These are phyloP conservation scores for Phallus indusiatus DNA, from an alignment of 768 basidiomycete genomes.

Conservation along the genomic window DNA sequence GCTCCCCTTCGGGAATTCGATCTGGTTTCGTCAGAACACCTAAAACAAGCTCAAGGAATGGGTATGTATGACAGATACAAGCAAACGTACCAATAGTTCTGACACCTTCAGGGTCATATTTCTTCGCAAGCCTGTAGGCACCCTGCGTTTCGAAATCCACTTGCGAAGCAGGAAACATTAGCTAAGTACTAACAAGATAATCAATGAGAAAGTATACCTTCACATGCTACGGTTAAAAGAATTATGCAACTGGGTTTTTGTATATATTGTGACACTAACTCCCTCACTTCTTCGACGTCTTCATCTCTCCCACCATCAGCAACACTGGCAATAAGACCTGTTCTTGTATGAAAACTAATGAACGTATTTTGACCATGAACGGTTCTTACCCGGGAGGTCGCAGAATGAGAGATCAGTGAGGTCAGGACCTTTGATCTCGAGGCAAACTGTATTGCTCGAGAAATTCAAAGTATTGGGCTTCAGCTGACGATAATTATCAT, in stretches of 20 bases:
- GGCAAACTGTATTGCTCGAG: slow-evolving; percentile 46
- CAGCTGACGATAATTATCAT: not conserved
- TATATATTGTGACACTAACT: slow-evolving; percentile 51
- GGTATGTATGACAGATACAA: not conserved
- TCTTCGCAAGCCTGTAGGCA: slow-evolving; percentile 54
- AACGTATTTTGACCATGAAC: not conserved
- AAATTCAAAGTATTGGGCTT: slow-evolving; percentile 25
- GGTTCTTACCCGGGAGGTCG: slow-evolving; percentile 43
- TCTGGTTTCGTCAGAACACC: slow-evolving; percentile 73
- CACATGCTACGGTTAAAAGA: slow-evolving; percentile 51
- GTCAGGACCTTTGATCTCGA: slow-evolving; percentile 49
- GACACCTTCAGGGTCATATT: slow-evolving; percentile 49
- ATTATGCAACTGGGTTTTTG: slow-evolving; percentile 51
- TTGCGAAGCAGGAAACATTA: slow-evolving; percentile 17
- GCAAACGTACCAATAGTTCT: slow-evolving; percentile 54
- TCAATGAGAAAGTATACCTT: slow-evolving; percentile 34
- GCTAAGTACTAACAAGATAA: not conserved
- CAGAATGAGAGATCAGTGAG: slow-evolving; percentile 58
- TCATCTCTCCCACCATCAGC: slow-evolving; percentile 35
- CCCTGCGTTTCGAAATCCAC: slow-evolving; percentile 79
- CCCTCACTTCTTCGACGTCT: slow-evolving; percentile 55
- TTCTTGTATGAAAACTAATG: not conserved
- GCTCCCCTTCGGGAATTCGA: slow-evolving; percentile 48
- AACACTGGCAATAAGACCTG: slow-evolving; percentile 55
- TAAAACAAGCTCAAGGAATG: slow-evolving; percentile 15